These are phyloP conservation scores for Paratinospora sagittata DNA, from an alignment of 164 flowering plant genomes.

Conservation along the genomic window DNA sequence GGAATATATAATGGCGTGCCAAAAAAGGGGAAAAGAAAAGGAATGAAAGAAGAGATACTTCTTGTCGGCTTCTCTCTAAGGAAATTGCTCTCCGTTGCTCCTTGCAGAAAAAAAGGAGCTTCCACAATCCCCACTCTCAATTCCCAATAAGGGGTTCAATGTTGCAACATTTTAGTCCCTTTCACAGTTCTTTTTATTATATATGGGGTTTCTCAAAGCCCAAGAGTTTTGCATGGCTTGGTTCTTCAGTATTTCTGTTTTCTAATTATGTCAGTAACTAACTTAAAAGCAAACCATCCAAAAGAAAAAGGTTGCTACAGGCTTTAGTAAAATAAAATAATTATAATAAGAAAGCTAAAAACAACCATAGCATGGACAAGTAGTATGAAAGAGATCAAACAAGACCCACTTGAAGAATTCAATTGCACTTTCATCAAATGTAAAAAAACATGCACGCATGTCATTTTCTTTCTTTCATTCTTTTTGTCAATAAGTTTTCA, in stretches of 20 bases:
- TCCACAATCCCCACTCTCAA: conserved; percentile 14
- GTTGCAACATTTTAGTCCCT: neutral
- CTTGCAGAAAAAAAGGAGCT: conserved; percentile 15
- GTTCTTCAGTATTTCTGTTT: conserved; percentile 20
- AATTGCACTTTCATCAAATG: neutral
- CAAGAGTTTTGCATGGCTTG: conserved; percentile 15
- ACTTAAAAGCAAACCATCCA: conserved; percentile 24
- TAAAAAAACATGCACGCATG: neutral
- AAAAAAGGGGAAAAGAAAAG: conserved; percentile 24
- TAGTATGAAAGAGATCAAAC: neutral
- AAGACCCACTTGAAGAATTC: conserved; percentile 12
- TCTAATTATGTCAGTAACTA: conserved; percentile 36
- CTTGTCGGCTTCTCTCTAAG: conserved; percentile 39
- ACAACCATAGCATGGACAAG: conserved; percentile 14
- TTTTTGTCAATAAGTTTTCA: neutral
- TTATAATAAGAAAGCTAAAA: neutral
- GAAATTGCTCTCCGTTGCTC: conserved; percentile 16
- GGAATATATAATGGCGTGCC: conserved; percentile 15
- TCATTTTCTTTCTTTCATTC: neutral
- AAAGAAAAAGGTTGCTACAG: conserved; percentile 17
- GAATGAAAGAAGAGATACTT: conserved; percentile 28
- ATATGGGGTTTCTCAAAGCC: conserved; percentile 16
- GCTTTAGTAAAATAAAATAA: conserved; percentile 1
- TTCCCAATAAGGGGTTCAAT: conserved; percentile 14
- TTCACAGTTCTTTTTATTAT: neutral